Evolutionary conservation across 352 stramenopile genomes (phyloP).

Genomic region (Globisporangium cederbergense): DNA sequence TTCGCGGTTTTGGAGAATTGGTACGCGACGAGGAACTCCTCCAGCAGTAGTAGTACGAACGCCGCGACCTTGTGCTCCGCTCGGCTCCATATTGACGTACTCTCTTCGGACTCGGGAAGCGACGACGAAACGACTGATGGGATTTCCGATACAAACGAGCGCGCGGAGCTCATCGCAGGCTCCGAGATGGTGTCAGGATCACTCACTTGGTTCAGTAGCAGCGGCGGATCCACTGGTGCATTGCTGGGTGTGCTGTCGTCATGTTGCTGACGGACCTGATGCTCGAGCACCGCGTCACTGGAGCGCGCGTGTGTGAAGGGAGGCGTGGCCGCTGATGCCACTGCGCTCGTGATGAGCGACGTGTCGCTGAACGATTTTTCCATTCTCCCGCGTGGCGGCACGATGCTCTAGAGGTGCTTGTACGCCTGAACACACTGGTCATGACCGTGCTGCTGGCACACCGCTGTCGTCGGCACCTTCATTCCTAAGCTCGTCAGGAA

Average conservation of each 20-base stretch:
- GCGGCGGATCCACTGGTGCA: too few relatives aligned
- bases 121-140: background rate
- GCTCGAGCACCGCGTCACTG: background rate
- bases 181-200: background rate
- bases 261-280: background rate
- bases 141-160: conserved; percentile 1
- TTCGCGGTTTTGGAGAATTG: conserved; percentile 29
- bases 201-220: background rate
- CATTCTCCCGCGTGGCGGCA: background rate
- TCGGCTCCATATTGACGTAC: conserved; percentile 7
- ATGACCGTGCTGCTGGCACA: too few relatives aligned
- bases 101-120: background rate
- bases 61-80: conserved; percentile 12
- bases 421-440: too few relatives aligned
- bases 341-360: background rate
- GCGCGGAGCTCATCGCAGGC: background rate
- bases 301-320: background rate
- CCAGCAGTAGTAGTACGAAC: conserved; percentile 54
- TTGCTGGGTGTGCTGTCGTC: background rate
- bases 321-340: background rate
- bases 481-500: background rate
- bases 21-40: conserved; percentile 53
- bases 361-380: conserved; percentile 6
- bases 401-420: too few relatives aligned
- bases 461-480: background rate